These are phyloP conservation scores for Neonectria sp. DNA, from an alignment of 2,329 filamentous ascomycete genomes.

Conservation along the genomic window DNA sequence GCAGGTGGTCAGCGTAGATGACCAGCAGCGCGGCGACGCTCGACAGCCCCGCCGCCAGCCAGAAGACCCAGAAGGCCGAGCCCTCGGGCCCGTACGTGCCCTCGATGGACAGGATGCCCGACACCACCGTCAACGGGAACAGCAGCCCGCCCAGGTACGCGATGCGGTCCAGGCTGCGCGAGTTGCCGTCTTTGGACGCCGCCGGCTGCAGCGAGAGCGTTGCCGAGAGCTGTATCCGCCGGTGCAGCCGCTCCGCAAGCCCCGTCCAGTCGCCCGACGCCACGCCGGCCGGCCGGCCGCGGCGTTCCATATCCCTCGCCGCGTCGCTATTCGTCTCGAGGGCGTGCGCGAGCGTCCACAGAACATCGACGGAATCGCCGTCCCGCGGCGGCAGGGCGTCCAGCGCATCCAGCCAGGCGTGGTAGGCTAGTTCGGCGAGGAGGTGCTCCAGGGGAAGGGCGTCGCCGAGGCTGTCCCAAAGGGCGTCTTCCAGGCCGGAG, in stretches of 20 bases:
- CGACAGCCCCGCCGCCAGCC: slow-evolving; percentile 59
- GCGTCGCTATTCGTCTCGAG: slow-evolving; percentile 48
- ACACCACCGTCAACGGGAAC: slow-evolving; percentile 64
- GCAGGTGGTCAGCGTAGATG: slow-evolving; percentile 65
- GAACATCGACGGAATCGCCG: slow-evolving; percentile 30
- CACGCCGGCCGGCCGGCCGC: slow-evolving; percentile 30
- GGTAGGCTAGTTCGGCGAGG: slow-evolving; percentile 45
- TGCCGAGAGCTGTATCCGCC: slow-evolving; percentile 40
- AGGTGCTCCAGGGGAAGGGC: slow-evolving; percentile 33
- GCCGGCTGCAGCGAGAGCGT: slow-evolving; percentile 26
- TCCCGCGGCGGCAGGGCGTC: slow-evolving; percentile 37
- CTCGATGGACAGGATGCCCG: slow-evolving; percentile 63
- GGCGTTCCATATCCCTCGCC: slow-evolving; percentile 38
- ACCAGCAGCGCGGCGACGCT: slow-evolving; percentile 57
- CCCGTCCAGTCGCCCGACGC: slow-evolving; percentile 40
- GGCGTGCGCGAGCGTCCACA: slow-evolving; percentile 40
- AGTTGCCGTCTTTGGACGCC: slow-evolving; percentile 50
- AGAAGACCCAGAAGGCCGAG: slow-evolving; percentile 64
- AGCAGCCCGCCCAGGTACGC: slow-evolving; percentile 66
- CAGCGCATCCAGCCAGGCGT: slow-evolving; percentile 46
- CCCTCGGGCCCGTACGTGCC: slow-evolving; percentile 60
- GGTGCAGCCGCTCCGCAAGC: slow-evolving; percentile 42
- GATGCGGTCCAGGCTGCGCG: slow-evolving; percentile 62
- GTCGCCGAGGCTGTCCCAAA: slow-evolving; percentile 40
- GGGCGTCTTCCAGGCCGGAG: slow-evolving; percentile 39